Conservation (phyloP, 495 filamentous ascomycete genomes). For the Elasticomyces elasticus region DNA sequence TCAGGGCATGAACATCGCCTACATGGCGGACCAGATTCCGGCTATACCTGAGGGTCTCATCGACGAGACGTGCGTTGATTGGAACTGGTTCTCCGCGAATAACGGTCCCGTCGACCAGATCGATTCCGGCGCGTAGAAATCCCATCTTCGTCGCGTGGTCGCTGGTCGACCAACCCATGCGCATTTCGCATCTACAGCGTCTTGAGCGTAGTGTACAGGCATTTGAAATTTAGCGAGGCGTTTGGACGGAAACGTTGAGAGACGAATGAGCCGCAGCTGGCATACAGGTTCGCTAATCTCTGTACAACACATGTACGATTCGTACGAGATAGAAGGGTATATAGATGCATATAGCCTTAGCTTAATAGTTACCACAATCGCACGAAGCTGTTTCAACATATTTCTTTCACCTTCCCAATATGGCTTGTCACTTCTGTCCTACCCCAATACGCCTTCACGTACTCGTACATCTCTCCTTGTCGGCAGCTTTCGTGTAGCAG, state of each 20-base stretch:
- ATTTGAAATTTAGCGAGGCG: neutral
- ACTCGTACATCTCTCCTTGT: too few species aligned
- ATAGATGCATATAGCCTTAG: neutral
- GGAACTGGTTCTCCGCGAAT: conserved; percentile 8
- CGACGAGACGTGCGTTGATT: conserved; percentile 15
- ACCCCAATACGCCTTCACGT: too few species aligned
- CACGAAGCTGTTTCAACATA: too few species aligned
- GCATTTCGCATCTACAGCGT: neutral
- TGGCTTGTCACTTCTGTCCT: too few species aligned
- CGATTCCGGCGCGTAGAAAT: conserved; percentile 19
- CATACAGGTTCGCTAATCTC: neutral
- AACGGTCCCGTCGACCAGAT: conserved; percentile 19
- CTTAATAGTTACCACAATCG: too few species aligned
- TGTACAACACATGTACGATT: neutral
- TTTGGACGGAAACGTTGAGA: neutral
- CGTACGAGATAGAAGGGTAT: neutral
- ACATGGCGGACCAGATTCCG: conserved; percentile 4
- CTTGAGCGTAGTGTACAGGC: neutral
- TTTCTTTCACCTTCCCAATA: too few species aligned
- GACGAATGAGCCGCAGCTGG: neutral
- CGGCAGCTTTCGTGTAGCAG: too few species aligned
- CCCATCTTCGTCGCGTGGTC: neutral
- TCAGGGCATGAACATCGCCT: conserved; percentile 16
- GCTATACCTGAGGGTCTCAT: conserved; percentile 7
- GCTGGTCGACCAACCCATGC: neutral